A percentile compares a stretch with the other conserved stretches of the same genome.
These are phyloP conservation scores for Ottelia alismoides DNA, from an alignment of 106 monocot species.

Conservation along the genomic window DNA sequence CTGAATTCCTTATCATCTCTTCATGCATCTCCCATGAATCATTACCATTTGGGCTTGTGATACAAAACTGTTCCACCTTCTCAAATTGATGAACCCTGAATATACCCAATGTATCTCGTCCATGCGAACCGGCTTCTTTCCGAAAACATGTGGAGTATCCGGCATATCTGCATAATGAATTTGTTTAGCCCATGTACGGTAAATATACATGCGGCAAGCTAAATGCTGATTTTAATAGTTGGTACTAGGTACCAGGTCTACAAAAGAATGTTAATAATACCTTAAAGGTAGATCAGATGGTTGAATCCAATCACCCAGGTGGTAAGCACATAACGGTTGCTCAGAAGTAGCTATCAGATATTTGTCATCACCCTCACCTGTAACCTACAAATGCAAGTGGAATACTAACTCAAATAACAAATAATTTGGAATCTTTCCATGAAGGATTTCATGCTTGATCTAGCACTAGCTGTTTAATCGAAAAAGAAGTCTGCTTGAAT, in stretches of 20 bases:
- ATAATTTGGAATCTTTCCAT: too few relatives aligned
- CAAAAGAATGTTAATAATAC: too few relatives aligned
- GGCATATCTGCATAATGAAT: constrained; percentile 79
- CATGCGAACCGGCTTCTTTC: constrained; percentile 96
- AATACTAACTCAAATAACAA: too few relatives aligned
- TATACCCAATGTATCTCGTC: constrained; percentile 85
- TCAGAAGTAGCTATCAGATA: constrained; percentile 97
- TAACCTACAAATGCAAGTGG: too few relatives aligned
- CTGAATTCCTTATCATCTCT: constrained; percentile 92
- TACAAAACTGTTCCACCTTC: constrained; percentile 92
- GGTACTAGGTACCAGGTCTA: too few relatives aligned
- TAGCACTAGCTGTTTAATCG: too few relatives aligned
- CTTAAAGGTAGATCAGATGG: constrained; percentile 57
- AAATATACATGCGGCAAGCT: too few relatives aligned
- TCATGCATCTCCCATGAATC: constrained; percentile 97
- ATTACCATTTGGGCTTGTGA: constrained; percentile 72
- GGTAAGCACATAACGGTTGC: constrained; percentile 91
- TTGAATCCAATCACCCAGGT: constrained; percentile 69
- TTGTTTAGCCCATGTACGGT: too few relatives aligned
- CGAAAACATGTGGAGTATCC: constrained; percentile 94
- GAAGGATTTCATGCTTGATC: too few relatives aligned
- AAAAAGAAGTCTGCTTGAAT: too few relatives aligned
- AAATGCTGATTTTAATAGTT: too few relatives aligned
- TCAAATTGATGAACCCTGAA: constrained; percentile 99
- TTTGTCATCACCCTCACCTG: constrained; percentile 96